These are phyloP conservation scores for Termitomyces bulborhizus DNA, from an alignment of 768 basidiomycete genomes.

Conservation along the genomic window DNA sequence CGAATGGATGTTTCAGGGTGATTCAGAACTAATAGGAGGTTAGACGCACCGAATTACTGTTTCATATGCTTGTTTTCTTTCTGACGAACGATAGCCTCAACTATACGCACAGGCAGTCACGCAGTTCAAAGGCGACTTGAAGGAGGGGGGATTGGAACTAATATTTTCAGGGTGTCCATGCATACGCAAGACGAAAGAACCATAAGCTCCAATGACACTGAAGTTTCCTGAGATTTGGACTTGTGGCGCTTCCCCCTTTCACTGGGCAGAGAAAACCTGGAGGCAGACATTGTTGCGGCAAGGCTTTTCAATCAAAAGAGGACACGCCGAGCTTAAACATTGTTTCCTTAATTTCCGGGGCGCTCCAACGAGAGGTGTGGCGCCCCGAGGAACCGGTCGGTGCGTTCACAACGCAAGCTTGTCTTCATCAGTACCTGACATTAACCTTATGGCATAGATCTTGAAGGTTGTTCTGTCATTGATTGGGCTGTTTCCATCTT, in stretches of 20 bases:
- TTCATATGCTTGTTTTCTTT: too few species aligned
- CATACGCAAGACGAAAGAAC: background rate
- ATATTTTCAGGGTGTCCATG: background rate
- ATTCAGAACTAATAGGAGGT: background rate
- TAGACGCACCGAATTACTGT: background rate
- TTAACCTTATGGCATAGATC: background rate
- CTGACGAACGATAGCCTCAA: background rate
- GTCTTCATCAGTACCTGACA: background rate
- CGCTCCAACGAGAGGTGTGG: background rate
- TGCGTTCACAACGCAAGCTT: background rate
- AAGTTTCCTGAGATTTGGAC: background rate
- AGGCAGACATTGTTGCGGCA: background rate
- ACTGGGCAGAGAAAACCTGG: background rate
- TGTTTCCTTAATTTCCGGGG: background rate
- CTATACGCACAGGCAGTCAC: background rate
- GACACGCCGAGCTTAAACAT: background rate
- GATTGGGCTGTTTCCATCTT: background rate
- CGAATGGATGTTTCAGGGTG: background rate
- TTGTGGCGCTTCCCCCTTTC: background rate
- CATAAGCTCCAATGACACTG: background rate
- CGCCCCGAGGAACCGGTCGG: background rate
- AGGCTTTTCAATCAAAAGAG: background rate
- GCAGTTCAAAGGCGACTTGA: too few species aligned
- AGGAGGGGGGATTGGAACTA: too few species aligned
- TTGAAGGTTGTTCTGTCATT: background rate